A percentile compares a stretch with the other conserved stretches of the same genome.
phyloP scores from a whole-genome alignment of 2,329 filamentous ascomycete genomes.

The Teratosphaeria epicoccoides region DNA sequence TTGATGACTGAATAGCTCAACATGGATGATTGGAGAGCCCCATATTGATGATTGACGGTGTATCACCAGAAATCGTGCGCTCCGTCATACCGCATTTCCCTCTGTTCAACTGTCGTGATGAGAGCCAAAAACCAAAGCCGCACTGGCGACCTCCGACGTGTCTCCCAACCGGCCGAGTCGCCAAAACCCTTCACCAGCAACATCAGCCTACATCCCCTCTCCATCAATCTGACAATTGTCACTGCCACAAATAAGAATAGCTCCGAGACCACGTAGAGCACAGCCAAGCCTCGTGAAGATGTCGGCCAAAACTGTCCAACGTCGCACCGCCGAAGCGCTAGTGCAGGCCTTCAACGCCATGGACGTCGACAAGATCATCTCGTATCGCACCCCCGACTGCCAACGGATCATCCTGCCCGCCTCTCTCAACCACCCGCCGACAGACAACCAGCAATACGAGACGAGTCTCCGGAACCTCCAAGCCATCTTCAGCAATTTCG shows the following conservation, averaged over 20 bases:
- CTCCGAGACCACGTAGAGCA: too few relatives aligned
- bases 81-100: too few relatives aligned
- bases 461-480: constrained; percentile 10
- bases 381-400: constrained; percentile 19
- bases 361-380: constrained; percentile 21
- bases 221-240: too few relatives aligned
- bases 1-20: too few relatives aligned
- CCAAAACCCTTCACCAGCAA: not conserved
- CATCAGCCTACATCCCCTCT: not conserved
- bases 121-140: not conserved
- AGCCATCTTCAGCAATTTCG: constrained; percentile 24
- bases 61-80: too few relatives aligned
- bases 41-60: too few relatives aligned
- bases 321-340: constrained; percentile 4
- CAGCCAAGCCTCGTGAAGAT: not conserved
- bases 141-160: not conserved
- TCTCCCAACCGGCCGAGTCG: too few relatives aligned
- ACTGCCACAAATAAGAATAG: too few relatives aligned
- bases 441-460: constrained; percentile 12
- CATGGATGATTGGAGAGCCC: too few relatives aligned
- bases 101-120: too few relatives aligned
- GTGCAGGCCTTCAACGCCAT: constrained; percentile 24
- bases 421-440: constrained; percentile 13
- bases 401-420: constrained; percentile 20
- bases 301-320: not conserved